These are phyloP conservation scores for Pichia sp. DNA, from an alignment of 1,139 yeast species.

Conservation along the genomic window DNA sequence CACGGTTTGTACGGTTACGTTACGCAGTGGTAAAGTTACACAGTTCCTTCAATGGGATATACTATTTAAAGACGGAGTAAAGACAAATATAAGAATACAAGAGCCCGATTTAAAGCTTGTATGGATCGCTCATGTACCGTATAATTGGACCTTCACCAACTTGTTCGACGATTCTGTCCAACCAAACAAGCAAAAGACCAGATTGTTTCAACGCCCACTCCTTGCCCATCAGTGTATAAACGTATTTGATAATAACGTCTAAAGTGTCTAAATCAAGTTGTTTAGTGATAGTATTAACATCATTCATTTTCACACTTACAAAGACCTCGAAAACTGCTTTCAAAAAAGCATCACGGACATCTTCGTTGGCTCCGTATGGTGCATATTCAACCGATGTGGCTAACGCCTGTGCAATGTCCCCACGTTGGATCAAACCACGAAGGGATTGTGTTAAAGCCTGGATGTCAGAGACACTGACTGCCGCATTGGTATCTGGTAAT, in stretches of 20 bases:
- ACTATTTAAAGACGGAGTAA: too few species aligned
- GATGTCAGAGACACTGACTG: constrained; percentile 42
- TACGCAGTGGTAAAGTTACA: too few species aligned
- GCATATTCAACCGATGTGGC: constrained; percentile 60
- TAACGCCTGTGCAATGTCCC: constrained; percentile 66
- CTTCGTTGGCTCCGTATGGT: constrained; percentile 72
- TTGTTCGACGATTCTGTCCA: constrained; percentile 77
- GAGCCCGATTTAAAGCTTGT: constrained; percentile 8
- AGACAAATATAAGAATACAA: not conserved
- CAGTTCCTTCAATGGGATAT: too few species aligned
- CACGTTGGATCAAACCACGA: constrained; percentile 61
- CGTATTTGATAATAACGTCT: constrained; percentile 74
- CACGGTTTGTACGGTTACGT: too few species aligned
- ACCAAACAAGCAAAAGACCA: constrained; percentile 83
- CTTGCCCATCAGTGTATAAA: constrained; percentile 80
- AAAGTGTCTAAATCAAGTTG: constrained; percentile 59
- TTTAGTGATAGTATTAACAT: constrained; percentile 56
- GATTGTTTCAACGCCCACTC: constrained; percentile 81
- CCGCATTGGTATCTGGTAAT: constrained; percentile 18
- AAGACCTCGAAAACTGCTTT: constrained; percentile 69
- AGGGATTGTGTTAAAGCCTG: constrained; percentile 51
- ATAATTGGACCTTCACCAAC: constrained; percentile 89
- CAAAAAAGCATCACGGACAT: constrained; percentile 46
- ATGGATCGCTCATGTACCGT: constrained; percentile 66
- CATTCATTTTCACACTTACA: constrained; percentile 67